Base-by-base conservation (phyloP, 2,329 filamentous ascomycete genomes). In the Cladosporium sp. region DNA sequence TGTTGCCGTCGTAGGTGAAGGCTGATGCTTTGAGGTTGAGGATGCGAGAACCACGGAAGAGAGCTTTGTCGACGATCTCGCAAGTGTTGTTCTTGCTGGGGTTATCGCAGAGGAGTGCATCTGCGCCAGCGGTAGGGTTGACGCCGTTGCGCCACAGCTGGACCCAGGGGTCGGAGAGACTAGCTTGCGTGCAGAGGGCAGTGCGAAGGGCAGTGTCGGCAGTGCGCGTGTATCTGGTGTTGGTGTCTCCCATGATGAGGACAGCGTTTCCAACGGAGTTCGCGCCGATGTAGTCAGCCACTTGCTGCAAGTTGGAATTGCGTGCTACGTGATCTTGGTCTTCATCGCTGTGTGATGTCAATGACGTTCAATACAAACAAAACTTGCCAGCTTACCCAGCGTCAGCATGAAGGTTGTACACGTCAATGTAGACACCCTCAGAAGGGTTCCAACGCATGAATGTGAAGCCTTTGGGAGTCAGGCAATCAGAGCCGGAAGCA, bases 381-480 rank as follows among this genome's bases (percentile, higher is more conserved):
- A 43, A 67, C 76, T 73, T 84, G 9, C 11, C 17, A 8, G 17
- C 54, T 30, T 28, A 56, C 54, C 54, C 85, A 17, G 86, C 87
- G 68, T 89, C 86, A 1, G 85, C 75, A 69, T 89, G 86, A 6
- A 88, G 66, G 68, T 89, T 88, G 75, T 88, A 88, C 7, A 83
- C 74, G 68, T 88, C 86, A 22, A 86, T 71, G 60, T 81, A 86
- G 7, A 84, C 78, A 15, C 80, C 80, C 37, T 77, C 74, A 8
- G 76, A 78, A 14, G 87, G 64, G 19, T 76, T 72, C 40, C 81
- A 71, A 12, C 84, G 80, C 84, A 88, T 87, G 50, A 84, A 84
- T 0, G 85, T 88, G 70, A 88, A 88, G 14, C 86, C 86, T 71
- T 89, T 89, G 20, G 85, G 86, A 0, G 86, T 88, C 62, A 88